Conservation (phyloP, 768 basidiomycete species). For the Xanthoconium purpureum region DNA sequence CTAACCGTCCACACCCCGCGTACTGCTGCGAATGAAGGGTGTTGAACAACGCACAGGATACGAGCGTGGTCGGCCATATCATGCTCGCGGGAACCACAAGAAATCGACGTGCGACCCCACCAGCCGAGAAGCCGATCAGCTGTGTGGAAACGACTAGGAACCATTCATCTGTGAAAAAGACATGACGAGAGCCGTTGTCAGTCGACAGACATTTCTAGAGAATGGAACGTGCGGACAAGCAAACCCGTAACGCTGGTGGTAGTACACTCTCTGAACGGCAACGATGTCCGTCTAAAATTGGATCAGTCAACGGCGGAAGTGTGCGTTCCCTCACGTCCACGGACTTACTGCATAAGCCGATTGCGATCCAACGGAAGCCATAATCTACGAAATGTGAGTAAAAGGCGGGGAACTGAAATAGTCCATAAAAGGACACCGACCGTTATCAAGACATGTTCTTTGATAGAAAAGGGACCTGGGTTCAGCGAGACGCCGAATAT, state of each 20-base stretch:
- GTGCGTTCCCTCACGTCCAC: neutral
- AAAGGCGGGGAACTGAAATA: conserved; percentile 19
- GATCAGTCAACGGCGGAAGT: neutral
- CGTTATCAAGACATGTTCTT: conserved; percentile 70
- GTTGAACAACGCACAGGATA: conserved; percentile 73
- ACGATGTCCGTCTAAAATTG: conserved; percentile 56
- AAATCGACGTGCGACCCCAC: conserved; percentile 72
- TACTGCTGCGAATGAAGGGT: conserved; percentile 72
- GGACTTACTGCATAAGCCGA: conserved; percentile 57
- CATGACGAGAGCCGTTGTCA: neutral
- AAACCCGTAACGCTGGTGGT: conserved; percentile 60
- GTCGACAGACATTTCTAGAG: neutral
- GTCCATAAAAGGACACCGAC: conserved; percentile 35
- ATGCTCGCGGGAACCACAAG: conserved; percentile 53
- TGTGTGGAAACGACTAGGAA: conserved; percentile 74
- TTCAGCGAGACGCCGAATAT: conserved; percentile 64
- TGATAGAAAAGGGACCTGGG: conserved; percentile 74
- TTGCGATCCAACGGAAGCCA: conserved; percentile 59
- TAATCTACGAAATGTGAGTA: conserved; percentile 34
- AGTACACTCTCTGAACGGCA: conserved; percentile 74
- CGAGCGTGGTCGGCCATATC: conserved; percentile 80
- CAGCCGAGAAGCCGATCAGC: conserved; percentile 81
- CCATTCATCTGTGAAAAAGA: conserved; percentile 58
- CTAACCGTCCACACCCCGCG: conserved; percentile 56
- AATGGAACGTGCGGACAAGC: conserved; percentile 41